These are phyloP conservation scores for Saccharomycopsis selenospora DNA, from an alignment of 805 yeast species.

Conservation along the genomic window DNA sequence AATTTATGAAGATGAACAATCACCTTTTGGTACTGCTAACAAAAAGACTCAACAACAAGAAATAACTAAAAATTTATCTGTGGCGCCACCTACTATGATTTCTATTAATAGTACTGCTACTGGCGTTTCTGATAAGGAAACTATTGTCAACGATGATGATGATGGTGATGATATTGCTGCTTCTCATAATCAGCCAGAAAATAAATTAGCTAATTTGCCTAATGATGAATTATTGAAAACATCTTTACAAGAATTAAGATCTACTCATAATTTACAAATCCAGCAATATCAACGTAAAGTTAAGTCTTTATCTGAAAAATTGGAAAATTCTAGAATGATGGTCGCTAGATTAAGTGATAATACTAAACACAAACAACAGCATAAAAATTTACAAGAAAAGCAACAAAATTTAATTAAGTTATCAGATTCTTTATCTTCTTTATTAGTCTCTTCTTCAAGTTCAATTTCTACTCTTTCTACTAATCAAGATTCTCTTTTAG, in stretches of 20 bases:
- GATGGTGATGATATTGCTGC: background rate
- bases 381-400: conserved; percentile 1
- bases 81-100: background rate
- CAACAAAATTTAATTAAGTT: conserved; percentile 11
- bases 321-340: conserved; percentile 12
- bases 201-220: conserved; percentile 3
- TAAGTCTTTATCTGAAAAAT: conserved; percentile 9
- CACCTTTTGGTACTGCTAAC: background rate
- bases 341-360: conserved; percentile 14
- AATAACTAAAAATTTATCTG: background rate
- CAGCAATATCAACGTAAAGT: conserved; percentile 5
- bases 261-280: background rate
- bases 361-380: conserved; percentile 12
- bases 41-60: too few species aligned
- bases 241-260: conserved; percentile 8
- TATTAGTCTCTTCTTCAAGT: conserved; percentile 4
- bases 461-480: background rate
- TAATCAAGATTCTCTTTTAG: background rate
- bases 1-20: conserved; percentile 7
- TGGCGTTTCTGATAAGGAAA: background rate
- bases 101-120: background rate
- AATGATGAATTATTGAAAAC: conserved; percentile 4
- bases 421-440: conserved; percentile 11
- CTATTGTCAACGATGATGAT: background rate
- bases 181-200: conserved; percentile 3